Base-by-base conservation (phyloP, 1,139 yeast genomes). In the Schwanniomyces etchellsii region DNA sequence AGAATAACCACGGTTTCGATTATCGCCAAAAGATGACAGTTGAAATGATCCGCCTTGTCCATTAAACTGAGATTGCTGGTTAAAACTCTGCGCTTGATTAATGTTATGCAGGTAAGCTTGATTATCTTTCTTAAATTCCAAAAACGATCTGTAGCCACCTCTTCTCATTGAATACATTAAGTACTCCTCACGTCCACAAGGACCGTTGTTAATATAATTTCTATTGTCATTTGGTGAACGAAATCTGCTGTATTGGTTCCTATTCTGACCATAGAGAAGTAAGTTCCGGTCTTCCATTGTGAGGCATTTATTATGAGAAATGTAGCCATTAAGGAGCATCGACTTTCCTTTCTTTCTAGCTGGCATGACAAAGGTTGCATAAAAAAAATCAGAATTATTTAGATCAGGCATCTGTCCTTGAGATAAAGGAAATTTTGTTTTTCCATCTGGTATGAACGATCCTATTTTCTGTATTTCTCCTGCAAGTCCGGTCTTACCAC, bases 291-390 rank as follows among this genome's bases (percentile, higher is more conserved):
- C 96, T 34, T 81, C 81, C 27, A 70, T 75, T 3, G 77, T 75
- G 29, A 89, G 63, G 2, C 80, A 80, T 9, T 70, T 67, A 14
- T 60, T 58, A 36, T 78, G 79, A 2, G 86, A 70, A 36, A 79
- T 75, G 44, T 68, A 84, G 0, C 97, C 97, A 32, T 80, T 83
- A 38, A 91, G 57, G 16, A 91, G 62, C 84, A 91, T 83, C 3
- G 95, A 81, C 51, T 91, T 91, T 32, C 84, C 82, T 4, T 45
- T 57, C 5, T 52, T 51, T 33, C 71, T 68, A 12, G 62, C 53
- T 3, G 76, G 74, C 72, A 83, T 73, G 28, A 64, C 53, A 48
- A 81, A 91, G 30, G 64, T 62, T 2, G 78, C 62, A 33, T 72
- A 74, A 34, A 86, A 52, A 38, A 75, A 77, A 14, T 72, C 61